A percentile compares a stretch with the other conserved stretches of the same genome.
Evolutionary conservation across 495 filamentous ascomycete species (phyloP).

Genomic region (Podospora didyma): DNA sequence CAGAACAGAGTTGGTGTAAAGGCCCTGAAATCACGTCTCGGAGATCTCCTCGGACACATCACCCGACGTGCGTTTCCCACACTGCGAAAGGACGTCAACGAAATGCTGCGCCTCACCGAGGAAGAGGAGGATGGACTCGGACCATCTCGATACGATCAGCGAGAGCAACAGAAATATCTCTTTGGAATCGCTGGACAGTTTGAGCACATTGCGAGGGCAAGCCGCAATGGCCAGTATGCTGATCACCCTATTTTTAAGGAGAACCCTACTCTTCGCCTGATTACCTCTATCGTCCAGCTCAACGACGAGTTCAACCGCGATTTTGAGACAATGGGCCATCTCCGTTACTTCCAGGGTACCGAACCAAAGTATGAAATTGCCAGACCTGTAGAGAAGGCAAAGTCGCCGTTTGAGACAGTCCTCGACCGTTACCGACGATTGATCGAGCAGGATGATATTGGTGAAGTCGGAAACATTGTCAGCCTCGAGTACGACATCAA

Average conservation of each 20-base stretch:
- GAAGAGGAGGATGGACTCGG: constrained; percentile 38
- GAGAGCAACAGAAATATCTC: constrained; percentile 43
- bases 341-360: background rate
- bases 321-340: background rate
- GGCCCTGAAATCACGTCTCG: constrained; percentile 40
- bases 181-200: constrained; percentile 38
- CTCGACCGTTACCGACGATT: too few relatives aligned
- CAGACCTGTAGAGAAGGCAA: too few relatives aligned
- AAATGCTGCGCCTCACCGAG: constrained; percentile 14
- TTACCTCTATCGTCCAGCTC: constrained; percentile 38
- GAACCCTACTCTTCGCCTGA: constrained; percentile 29
- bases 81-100: constrained; percentile 36
- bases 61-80: constrained; percentile 46
- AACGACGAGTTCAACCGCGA: constrained; percentile 17
- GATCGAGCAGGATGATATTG: constrained; percentile 7
- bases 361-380: background rate
- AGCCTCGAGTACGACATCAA: background rate
- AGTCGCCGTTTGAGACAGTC: background rate
- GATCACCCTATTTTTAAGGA: constrained; percentile 34
- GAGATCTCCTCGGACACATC: constrained; percentile 38
- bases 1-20: constrained; percentile 46
- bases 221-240: constrained; percentile 40
- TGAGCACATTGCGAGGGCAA: constrained; percentile 33
- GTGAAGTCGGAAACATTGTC: constrained; percentile 16
- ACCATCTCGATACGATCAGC: constrained; percentile 31